Percentiles rank a stretch among this genome's conserved stretches.
Evolutionary conservation across 495 filamentous ascomycete species (phyloP).

Genomic region (Aspergillus sparsus): DNA sequence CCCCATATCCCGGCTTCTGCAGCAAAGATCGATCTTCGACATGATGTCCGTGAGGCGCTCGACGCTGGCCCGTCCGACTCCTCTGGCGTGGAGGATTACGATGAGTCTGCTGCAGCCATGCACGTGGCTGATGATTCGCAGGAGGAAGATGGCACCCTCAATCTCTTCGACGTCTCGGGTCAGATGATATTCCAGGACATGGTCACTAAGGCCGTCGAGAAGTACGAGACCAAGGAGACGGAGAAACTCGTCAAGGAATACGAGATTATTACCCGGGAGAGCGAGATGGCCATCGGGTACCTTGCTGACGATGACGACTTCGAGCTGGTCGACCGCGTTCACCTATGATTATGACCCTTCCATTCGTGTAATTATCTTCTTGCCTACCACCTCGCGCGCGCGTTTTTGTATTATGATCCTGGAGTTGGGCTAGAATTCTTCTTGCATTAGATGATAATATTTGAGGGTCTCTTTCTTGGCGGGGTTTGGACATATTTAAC

Average conservation of each 20-base stretch:
- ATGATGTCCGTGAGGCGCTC: conserved; percentile 35
- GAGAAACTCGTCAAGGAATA: conserved; percentile 62
- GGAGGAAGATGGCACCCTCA: conserved; percentile 43
- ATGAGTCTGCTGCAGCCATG: conserved; percentile 43
- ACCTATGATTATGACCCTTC: conserved; percentile 18
- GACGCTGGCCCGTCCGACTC: conserved; percentile 34
- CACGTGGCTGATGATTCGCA: conserved; percentile 21
- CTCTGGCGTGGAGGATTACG: conserved; percentile 42
- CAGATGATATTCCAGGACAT: conserved; percentile 57
- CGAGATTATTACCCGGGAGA: conserved; percentile 53
- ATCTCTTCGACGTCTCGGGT: conserved; percentile 53
- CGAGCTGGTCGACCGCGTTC: conserved; percentile 38
- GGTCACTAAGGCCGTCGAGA: conserved; percentile 56
- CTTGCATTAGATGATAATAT: conserved; percentile 13
- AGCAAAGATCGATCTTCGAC: conserved; percentile 41
- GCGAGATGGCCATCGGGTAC: conserved; percentile 38
- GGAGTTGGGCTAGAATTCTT: conserved; percentile 23
- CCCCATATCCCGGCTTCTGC: conserved; percentile 21
- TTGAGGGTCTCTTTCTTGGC: conserved; percentile 8
- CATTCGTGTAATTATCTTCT: conserved; percentile 1
- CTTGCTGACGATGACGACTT: conserved; percentile 46
- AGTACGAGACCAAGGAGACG: conserved; percentile 56
- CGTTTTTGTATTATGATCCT: conserved; percentile 15
- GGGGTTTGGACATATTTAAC: neutral
- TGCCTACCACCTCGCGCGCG: conserved; percentile 1